Evolutionary conservation across 2,329 filamentous ascomycete genomes (phyloP).

Genomic region (Pyricularia grisea): DNA sequence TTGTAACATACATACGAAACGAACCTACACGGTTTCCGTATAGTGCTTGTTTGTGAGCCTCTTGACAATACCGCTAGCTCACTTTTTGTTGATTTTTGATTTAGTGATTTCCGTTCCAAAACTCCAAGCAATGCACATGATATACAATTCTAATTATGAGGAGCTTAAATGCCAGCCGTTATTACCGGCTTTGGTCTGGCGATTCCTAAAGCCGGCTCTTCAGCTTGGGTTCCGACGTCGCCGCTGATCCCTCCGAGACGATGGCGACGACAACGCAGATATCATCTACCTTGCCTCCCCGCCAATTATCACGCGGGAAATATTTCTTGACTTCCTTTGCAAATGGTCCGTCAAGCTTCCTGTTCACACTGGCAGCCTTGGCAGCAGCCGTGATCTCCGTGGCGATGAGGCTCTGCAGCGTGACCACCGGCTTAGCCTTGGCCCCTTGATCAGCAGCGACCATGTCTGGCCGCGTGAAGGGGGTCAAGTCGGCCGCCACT

Average conservation of each 20-base stretch:
- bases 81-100: background rate
- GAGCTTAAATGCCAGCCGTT: background rate
- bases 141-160: background rate
- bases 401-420: conserved; percentile 70
- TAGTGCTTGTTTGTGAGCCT: background rate
- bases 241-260: conserved; percentile 47
- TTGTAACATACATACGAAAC: background rate
- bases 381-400: conserved; percentile 72
- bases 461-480: conserved; percentile 10
- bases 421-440: conserved; percentile 23
- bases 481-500: conserved; percentile 50
- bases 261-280: conserved; percentile 80
- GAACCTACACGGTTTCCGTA: background rate
- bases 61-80: background rate
- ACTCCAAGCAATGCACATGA: conserved; percentile 5
- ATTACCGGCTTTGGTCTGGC: background rate
- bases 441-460: conserved; percentile 16
- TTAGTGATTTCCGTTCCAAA: background rate
- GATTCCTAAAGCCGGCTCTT: conserved; percentile 12
- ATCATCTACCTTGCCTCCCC: conserved; percentile 90
- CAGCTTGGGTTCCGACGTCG: conserved; percentile 19
- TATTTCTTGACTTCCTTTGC: conserved; percentile 87
- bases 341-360: conserved; percentile 80
- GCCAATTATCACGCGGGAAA: conserved; percentile 79
- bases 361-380: conserved; percentile 75